A percentile compares a stretch with the other conserved stretches of the same genome.
phyloP scores from a whole-genome alignment of 352 stramenopile species.

The Hyaloperonospora arabidopsidis region DNA sequence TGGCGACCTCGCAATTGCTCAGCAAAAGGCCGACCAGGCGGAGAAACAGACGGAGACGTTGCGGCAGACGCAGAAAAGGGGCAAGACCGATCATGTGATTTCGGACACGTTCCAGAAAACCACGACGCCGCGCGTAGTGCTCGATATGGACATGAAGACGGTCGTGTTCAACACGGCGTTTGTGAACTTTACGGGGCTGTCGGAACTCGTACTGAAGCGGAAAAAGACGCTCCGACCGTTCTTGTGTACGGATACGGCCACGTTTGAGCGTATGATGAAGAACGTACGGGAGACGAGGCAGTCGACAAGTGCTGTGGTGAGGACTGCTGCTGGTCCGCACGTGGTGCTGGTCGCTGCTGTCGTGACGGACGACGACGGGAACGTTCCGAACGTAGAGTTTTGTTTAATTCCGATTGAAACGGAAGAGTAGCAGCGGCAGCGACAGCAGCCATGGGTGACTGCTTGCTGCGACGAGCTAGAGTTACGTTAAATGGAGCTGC shows the following conservation, averaged over 20 bases:
- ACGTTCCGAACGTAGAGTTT: conserved; percentile 53
- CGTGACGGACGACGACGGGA: conserved; percentile 41
- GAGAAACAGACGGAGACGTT: conserved; percentile 48
- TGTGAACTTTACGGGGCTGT: conserved; percentile 36
- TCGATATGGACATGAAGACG: conserved; percentile 52
- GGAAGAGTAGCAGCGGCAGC: conserved; percentile 7
- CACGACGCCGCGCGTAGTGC: conserved; percentile 47
- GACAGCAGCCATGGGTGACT: neutral
- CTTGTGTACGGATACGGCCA: conserved; percentile 37
- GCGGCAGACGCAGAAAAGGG: conserved; percentile 30
- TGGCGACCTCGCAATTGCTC: conserved; percentile 46
- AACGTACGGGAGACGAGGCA: conserved; percentile 38
- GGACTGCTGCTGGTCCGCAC: conserved; percentile 13
- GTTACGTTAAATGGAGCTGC: too few species aligned
- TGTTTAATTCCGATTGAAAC: conserved; percentile 40
- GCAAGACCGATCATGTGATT: conserved; percentile 26
- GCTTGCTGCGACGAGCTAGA: too few species aligned
- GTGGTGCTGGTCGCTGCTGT: conserved; percentile 45
- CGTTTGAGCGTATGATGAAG: conserved; percentile 42
- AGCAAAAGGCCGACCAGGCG: conserved; percentile 52
- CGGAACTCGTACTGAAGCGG: conserved; percentile 46
- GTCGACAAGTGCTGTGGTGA: conserved; percentile 35
- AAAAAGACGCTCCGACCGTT: conserved; percentile 47
- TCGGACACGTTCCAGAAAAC: conserved; percentile 52
- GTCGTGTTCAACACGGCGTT: conserved; percentile 59